Evolutionary conservation across 2,329 filamentous ascomycete genomes (phyloP).

Genomic region (Penicillium sp.): DNA sequence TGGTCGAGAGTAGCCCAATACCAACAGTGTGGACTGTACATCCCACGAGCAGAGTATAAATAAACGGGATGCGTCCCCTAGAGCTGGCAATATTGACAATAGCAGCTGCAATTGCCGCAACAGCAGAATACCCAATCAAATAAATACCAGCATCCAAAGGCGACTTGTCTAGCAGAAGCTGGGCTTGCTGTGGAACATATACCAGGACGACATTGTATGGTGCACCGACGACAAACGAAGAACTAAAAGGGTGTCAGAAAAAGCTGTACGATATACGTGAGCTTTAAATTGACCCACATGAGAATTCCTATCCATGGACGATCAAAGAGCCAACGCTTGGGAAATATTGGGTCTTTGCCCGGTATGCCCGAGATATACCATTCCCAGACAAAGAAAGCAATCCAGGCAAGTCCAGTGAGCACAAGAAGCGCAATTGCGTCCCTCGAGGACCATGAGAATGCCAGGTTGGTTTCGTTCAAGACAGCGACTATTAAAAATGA

Average conservation of each 20-base stretch:
- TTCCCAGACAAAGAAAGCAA: constrained; percentile 36
- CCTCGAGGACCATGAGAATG: constrained; percentile 43
- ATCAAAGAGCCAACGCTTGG: constrained; percentile 26
- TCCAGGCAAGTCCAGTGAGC: constrained; percentile 26
- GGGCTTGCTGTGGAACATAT: constrained; percentile 30
- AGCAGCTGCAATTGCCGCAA: constrained; percentile 24
- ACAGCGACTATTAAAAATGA: constrained; percentile 49
- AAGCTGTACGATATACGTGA: neutral
- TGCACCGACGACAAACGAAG: constrained; percentile 28
- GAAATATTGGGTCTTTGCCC: constrained; percentile 29
- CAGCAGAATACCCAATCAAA: constrained; percentile 26
- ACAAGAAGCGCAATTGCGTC: constrained; percentile 33
- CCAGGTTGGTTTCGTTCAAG: constrained; percentile 46
- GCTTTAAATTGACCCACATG: constrained; percentile 13
- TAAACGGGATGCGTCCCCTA: constrained; percentile 25
- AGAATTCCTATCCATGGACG: constrained; percentile 29
- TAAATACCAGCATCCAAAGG: constrained; percentile 28
- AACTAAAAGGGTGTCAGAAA: constrained; percentile 12
- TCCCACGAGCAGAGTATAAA: constrained; percentile 28
- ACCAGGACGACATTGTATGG: constrained; percentile 29
- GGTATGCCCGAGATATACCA: constrained; percentile 21
- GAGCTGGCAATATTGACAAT: constrained; percentile 22
- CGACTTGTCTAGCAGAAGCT: constrained; percentile 24
- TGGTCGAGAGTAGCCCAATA: constrained; percentile 24
- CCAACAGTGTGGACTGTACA: constrained; percentile 27